Base-by-base conservation (phyloP, 208 protist species). In the Trypanosoma rangeli region DNA sequence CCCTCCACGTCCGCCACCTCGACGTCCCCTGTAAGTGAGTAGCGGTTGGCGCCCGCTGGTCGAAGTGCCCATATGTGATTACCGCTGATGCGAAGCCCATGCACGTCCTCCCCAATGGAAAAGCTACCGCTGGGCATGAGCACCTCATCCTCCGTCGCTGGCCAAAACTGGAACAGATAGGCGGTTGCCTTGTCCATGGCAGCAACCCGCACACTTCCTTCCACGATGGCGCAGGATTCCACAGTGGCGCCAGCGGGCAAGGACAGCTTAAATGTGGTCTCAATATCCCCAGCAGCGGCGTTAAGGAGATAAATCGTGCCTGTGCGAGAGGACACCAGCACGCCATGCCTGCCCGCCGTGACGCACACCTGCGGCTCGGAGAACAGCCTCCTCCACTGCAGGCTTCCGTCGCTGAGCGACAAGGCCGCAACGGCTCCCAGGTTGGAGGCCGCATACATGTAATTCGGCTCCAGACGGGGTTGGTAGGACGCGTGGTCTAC, bases 381-480 rank as follows among this genome's bases (percentile, higher is more conserved):
- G 29, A 87, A 78, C 20, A 85, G 66, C 46, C 84, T 66, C 28
- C 91, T 72, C 87, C 88, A 94, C 26, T 78, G 80, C 20, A 94
- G 71, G 24, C 84, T 82, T 0, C 58, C 62, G 20, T 70, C 49
- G n/a, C 33, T 26, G 10, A 84, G 54, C 20, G 49, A 68, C n/a
- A 95, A 54, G 12, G 86, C 82, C 24, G 80, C 80, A 18, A 96
- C 88, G 13, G 85, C 88, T 28, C 88, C 91, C 55, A 93, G 85
- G 48, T 80, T 70, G 5, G 85, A 87, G 9, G 78, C 74, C 18
- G 94, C 65, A 56, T 83, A 93, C 2, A 85, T 26, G 59, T 82
- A n/a, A 29, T 74, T 58, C 5, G 68, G 49, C 18, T 66, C 77
- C 39, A 72, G 53, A 18, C 64, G 56, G 2, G 81, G 77, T 52